A percentile compares a stretch with the other conserved stretches of the same genome.
These are phyloP conservation scores for Aspergillus glaucus DNA, from an alignment of 2,329 filamentous ascomycete genomes.

Conservation along the genomic window DNA sequence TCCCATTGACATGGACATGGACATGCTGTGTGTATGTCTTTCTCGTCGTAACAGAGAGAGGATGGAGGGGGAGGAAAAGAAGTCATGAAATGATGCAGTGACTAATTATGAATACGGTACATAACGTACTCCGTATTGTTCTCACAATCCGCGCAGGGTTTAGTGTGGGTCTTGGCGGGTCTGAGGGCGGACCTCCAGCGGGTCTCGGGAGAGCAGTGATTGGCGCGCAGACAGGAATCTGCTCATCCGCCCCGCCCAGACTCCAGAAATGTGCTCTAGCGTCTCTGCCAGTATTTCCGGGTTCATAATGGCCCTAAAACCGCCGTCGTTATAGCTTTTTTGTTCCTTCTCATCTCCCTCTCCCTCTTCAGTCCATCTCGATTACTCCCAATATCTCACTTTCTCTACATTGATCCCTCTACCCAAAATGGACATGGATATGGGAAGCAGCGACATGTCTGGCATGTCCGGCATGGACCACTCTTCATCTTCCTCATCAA, in stretches of 20 bases:
- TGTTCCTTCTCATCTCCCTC: background rate
- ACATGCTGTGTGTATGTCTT: too few relatives aligned
- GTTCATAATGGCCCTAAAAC: background rate
- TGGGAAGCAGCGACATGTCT: constrained; percentile 12
- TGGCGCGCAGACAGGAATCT: background rate
- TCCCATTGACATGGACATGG: constrained; percentile 15
- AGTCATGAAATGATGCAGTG: background rate
- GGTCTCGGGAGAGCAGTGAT: background rate
- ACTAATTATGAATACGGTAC: too few relatives aligned
- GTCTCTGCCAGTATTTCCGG: constrained; percentile 2
- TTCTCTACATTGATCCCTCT: background rate
- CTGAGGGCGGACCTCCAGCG: background rate
- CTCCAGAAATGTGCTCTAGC: constrained; percentile 14
- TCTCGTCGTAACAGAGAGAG: too few relatives aligned
- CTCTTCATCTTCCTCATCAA: constrained; percentile 10
- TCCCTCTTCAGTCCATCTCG: background rate
- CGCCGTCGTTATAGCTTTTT: constrained; percentile 6
- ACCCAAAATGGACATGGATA: constrained; percentile 13
- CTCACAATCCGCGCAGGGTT: too few relatives aligned
- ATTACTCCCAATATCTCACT: background rate
- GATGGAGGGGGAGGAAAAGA: background rate
- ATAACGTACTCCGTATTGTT: too few relatives aligned
- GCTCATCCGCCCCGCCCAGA: constrained; percentile 1
- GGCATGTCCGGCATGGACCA: constrained; percentile 24
- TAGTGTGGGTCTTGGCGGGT: too few relatives aligned